Evolutionary conservation across 768 basidiomycete species (phyloP).

Genomic region (Lyophyllum shimeji): DNA sequence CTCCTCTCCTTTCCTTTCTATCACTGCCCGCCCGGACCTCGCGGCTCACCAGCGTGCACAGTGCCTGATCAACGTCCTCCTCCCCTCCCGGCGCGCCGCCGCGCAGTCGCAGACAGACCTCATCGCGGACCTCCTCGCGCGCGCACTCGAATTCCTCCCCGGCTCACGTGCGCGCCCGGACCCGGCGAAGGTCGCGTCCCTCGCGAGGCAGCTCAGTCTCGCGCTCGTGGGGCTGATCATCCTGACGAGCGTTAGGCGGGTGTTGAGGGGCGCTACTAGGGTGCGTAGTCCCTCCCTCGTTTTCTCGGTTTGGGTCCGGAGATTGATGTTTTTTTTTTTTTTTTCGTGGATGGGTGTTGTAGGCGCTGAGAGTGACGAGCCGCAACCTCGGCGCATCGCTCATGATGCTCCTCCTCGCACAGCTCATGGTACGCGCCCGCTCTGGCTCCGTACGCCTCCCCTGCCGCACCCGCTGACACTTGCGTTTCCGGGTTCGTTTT

Average conservation of each 20-base stretch:
- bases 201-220: conserved; percentile 58
- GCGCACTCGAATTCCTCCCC: conserved; percentile 28
- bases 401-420: conserved; percentile 75
- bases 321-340: not conserved
- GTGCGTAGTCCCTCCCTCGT: conserved; percentile 30
- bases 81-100: conserved; percentile 29
- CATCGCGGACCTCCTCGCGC: conserved; percentile 42
- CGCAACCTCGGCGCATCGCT: conserved; percentile 71
- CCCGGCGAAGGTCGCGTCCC: conserved; percentile 34
- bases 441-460: not conserved
- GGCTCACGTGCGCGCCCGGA: conserved; percentile 18
- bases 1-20: too few species aligned
- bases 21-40: too few species aligned
- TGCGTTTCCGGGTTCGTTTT: not conserved
- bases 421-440: conserved; percentile 68
- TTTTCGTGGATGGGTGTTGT: too few species aligned
- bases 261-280: conserved; percentile 66
- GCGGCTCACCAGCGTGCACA: conserved; percentile 23
- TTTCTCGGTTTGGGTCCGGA: not conserved
- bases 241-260: conserved; percentile 65
- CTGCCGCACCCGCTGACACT: not conserved
- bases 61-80: conserved; percentile 53
- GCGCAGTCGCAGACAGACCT: conserved; percentile 23
- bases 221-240: conserved; percentile 77
- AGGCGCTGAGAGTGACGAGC: conserved; percentile 66